Evolutionary conservation across 345 rosid genomes (phyloP), one percentile per base, ranked within the genome.

Genomic region (Rubroshorea leprosula): DNA sequence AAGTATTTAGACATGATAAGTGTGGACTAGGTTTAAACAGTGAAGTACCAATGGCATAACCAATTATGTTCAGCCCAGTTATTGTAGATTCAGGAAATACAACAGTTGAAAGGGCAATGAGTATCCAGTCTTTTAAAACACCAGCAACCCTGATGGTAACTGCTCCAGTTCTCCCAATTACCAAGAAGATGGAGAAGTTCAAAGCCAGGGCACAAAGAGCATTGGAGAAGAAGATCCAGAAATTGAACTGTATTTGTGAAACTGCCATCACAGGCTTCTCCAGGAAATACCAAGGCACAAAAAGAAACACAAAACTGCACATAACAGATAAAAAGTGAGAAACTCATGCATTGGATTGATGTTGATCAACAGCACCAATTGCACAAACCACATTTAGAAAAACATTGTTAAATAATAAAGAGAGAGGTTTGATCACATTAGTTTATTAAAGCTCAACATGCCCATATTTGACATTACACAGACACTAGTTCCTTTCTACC

Each of bases 181-280:
- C 97, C 64, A 93, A 71, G 83, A 89, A 93, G 70, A 79, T 87
- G 69, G 97, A 83, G 76, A 87, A 79, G 72, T 93, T 87, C 79
- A 93, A 72, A 62, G 94, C 96, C 60, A 89, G 74, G 50, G 97
- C 97, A 74, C 96, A 83, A 7, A 87, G 74, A 49, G 99, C 99
- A 62, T 89, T 93, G 65, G 99, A 83, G 84, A 93, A 83, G 77
- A 93, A 89, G 62, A 89, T 87, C 97, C 97, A 93, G 68, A 89
- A 87, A 68, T 87, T 89, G 82, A 93, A 93, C 59, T 93, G 96
- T 63, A 87, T 78, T 77, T 82, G 92, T 35, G 92, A 61, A 60
- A 83, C 78, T 76, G 81, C 87, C 84, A 93, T 89, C 13, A 58
- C 78, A 8, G 89, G 91, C 83, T 74, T 79, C 90, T 87, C 99